Evolutionary conservation across 164 flowering plant genomes (phyloP).

Genomic region (Vitis rupestris): DNA sequence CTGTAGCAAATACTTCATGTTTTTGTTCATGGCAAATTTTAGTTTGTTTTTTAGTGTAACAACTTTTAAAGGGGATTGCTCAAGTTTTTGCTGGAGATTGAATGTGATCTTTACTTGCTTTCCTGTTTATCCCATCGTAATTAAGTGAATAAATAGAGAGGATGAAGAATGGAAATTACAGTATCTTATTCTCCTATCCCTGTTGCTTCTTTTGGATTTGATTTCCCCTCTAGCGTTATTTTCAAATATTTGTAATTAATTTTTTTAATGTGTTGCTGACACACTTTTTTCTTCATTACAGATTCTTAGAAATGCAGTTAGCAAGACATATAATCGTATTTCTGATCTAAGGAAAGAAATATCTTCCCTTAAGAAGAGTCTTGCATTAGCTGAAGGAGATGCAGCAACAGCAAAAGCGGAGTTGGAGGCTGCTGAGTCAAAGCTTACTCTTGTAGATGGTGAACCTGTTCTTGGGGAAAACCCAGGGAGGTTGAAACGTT

Average conservation of each 20-base stretch:
- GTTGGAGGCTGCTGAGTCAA: conserved; percentile 70
- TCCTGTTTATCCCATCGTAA: too few relatives aligned
- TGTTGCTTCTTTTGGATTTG: too few relatives aligned
- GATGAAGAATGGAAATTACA: too few relatives aligned
- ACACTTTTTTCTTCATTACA: conserved; percentile 19
- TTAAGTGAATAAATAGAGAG: too few relatives aligned
- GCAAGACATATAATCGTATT: conserved; percentile 87
- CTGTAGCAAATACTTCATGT: too few relatives aligned
- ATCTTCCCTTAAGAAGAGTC: conserved; percentile 49
- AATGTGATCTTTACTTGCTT: too few relatives aligned
- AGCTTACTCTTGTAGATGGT: conserved; percentile 84
- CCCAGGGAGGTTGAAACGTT: conserved; percentile 76
- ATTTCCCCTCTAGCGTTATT: not conserved
- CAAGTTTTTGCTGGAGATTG: too few relatives aligned
- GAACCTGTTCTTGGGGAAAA: conserved; percentile 90
- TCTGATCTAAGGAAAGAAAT: conserved; percentile 88
- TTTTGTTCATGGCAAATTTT: too few relatives aligned
- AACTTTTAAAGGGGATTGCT: too few relatives aligned
- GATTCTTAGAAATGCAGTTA: conserved; percentile 86
- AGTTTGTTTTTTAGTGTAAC: too few relatives aligned
- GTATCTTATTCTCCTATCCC: too few relatives aligned
- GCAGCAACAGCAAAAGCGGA: conserved; percentile 66
- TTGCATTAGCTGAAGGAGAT: conserved; percentile 59
- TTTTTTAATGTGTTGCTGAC: not conserved
- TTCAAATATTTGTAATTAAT: not conserved